Evolutionary conservation across 2,329 filamentous ascomycete species (phyloP).

Genomic region (Paecilomyces variotii): DNA sequence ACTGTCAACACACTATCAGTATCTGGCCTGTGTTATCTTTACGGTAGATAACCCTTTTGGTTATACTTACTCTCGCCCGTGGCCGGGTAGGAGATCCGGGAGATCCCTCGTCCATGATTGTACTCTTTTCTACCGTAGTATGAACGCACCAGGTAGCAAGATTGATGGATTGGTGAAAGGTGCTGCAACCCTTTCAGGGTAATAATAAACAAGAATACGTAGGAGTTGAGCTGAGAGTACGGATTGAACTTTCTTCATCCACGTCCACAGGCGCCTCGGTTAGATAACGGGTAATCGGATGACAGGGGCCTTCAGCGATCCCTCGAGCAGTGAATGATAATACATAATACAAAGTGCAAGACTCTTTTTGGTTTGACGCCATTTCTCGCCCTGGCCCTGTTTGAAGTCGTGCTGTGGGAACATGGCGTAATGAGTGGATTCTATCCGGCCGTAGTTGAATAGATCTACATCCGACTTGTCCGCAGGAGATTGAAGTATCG

Average conservation of each 20-base stretch:
- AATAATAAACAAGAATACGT: neutral
- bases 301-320: neutral
- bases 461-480: neutral
- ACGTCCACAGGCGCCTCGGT: neutral
- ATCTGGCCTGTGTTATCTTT: neutral
- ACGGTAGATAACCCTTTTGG: neutral
- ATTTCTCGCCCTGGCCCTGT: neutral
- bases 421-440: neutral
- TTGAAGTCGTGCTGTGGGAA: neutral
- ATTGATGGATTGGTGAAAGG: neutral
- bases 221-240: neutral
- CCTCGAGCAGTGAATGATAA: neutral
- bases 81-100: neutral
- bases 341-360: neutral
- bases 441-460: neutral
- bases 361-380: neutral
- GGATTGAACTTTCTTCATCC: neutral
- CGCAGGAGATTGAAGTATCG: neutral
- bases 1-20: neutral
- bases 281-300: neutral
- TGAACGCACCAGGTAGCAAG: neutral
- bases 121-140: neutral
- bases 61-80: neutral
- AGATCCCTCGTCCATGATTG: neutral
- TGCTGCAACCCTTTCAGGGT: neutral